A percentile compares a stretch with the other conserved stretches of the same genome.
These are phyloP conservation scores for Meredithiella fracta DNA, from an alignment of 2,329 filamentous ascomycete genomes.

Conservation along the genomic window DNA sequence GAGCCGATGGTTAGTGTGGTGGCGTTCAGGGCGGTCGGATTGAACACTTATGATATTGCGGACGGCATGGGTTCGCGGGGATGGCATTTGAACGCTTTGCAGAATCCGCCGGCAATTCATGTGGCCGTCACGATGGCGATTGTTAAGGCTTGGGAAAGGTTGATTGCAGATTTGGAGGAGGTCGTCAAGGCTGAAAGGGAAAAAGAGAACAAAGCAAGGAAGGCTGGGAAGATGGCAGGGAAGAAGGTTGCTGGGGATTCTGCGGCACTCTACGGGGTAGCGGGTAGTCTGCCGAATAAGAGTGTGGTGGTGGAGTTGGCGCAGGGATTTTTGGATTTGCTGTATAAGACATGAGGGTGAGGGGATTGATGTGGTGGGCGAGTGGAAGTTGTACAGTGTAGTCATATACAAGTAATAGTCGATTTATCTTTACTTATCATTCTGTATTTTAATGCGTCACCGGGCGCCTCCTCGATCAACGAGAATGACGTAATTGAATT, in stretches of 20 bases:
- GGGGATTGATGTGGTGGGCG: too few species aligned
- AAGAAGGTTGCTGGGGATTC: constrained; percentile 60
- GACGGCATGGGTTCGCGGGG: constrained; percentile 71
- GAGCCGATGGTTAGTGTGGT: constrained; percentile 80
- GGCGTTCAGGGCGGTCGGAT: constrained; percentile 65
- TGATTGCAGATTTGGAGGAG: constrained; percentile 55
- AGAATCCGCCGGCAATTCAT: constrained; percentile 82
- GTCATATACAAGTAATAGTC: too few species aligned
- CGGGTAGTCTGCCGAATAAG: constrained; percentile 89
- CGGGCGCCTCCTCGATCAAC: too few species aligned
- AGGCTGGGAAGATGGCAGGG: constrained; percentile 45
- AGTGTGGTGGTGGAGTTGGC: constrained; percentile 82
- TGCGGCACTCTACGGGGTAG: constrained; percentile 84
- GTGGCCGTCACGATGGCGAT: constrained; percentile 85
- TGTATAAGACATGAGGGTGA: constrained; percentile 69
- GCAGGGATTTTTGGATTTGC: constrained; percentile 74
- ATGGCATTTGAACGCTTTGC: constrained; percentile 92
- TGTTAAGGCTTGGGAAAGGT: constrained; percentile 59
- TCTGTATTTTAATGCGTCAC: too few species aligned
- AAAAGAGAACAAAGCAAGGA: constrained; percentile 56
- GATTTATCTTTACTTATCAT: too few species aligned
- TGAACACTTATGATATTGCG: constrained; percentile 88
- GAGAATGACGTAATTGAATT: too few species aligned
- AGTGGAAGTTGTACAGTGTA: too few species aligned
- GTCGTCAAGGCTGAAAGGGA: constrained; percentile 59